Evolutionary conservation across 2,329 filamentous ascomycete genomes (phyloP), one percentile per base, ranked within the genome.

Genomic region (Alternaria sp.): DNA sequence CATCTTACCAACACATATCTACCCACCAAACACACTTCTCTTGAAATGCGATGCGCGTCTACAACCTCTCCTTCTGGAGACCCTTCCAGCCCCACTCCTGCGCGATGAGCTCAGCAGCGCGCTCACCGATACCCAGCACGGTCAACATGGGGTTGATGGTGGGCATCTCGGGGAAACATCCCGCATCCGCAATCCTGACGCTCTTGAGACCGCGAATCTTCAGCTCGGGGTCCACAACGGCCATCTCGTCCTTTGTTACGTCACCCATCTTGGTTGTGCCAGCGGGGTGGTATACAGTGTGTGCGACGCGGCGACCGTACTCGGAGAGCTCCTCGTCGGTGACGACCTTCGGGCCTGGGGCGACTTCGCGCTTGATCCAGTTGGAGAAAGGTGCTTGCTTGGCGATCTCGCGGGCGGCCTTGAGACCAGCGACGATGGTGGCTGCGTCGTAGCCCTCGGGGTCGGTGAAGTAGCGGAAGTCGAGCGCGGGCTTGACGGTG

Each of bases 201-300:
- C 88, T 88, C 83, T 89, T 88, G 67, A 96, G 81, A 0, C 92
- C 93, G 26, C 88, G 85, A 28, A 97, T 84, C 82, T 87, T 90
- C 66, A 97, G 81, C 75, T 90, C 84, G 25, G 86, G 85, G 75
- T 96, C 91, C n/a, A 96, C 93, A 19, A 97, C 93, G 6, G 92
- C 93, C 78, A 90, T 82, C 53, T 87, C 82, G 77, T 96, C 92
- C 57, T 83, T 86, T 59, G 79, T 79, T 6, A 91, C 81, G 74
- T 94, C 89, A 32, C 93, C 93, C 93, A 97, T 97, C 85, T 93
- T 93, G 59, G 93, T 96, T 17, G 93, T 97, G 56, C 93, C 93
- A 12, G 91, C 91, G 0, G 93, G 93, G 81, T 97, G 93, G 81
- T 97, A 97, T 28, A 97, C 93, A 2, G 93, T 97, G 80, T 97